Evolutionary conservation across 2,329 filamentous ascomycete species (phyloP).

Genomic region (Neopestalotiopsis sp.): DNA sequence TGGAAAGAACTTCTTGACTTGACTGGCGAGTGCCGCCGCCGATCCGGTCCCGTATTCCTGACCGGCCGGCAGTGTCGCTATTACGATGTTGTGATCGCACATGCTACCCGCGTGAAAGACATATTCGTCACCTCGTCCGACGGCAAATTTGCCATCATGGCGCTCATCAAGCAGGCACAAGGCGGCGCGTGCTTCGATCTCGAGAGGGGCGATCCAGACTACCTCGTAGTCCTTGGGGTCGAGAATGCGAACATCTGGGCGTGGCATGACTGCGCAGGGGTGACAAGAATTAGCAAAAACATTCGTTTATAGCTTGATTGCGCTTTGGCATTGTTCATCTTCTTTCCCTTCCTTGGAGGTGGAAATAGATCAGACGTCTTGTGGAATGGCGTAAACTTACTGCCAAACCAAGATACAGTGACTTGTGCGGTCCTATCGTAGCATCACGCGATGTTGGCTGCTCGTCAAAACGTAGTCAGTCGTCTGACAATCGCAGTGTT

Average conservation of each 20-base stretch:
- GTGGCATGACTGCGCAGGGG: not conserved
- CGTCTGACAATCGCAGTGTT: too few species aligned
- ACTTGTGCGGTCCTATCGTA: too few species aligned
- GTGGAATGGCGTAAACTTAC: too few species aligned
- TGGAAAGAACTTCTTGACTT: slow-evolving; percentile 39
- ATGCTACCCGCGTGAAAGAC: slow-evolving; percentile 41
- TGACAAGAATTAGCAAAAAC: too few species aligned
- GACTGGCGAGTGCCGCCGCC: slow-evolving; percentile 37
- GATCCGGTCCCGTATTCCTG: slow-evolving; percentile 40
- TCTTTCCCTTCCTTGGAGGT: too few species aligned
- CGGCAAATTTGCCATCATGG: slow-evolving; percentile 37
- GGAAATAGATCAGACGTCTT: too few species aligned
- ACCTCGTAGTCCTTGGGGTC: slow-evolving; percentile 35
- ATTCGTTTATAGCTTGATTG: too few species aligned
- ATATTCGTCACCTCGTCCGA: slow-evolving; percentile 39
- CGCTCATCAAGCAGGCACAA: slow-evolving; percentile 34
- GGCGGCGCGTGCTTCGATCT: slow-evolving; percentile 42
- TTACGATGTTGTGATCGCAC: slow-evolving; percentile 40
- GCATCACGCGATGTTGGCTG: too few species aligned
- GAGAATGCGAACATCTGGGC: slow-evolving; percentile 9
- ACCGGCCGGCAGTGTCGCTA: slow-evolving; percentile 39
- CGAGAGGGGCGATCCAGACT: slow-evolving; percentile 42
- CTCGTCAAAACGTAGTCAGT: too few species aligned
- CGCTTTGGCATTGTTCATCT: too few species aligned
- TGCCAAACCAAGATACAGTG: too few species aligned